Base-by-base conservation (phyloP, 441 rosid species). In the Biscutella auriculata region DNA sequence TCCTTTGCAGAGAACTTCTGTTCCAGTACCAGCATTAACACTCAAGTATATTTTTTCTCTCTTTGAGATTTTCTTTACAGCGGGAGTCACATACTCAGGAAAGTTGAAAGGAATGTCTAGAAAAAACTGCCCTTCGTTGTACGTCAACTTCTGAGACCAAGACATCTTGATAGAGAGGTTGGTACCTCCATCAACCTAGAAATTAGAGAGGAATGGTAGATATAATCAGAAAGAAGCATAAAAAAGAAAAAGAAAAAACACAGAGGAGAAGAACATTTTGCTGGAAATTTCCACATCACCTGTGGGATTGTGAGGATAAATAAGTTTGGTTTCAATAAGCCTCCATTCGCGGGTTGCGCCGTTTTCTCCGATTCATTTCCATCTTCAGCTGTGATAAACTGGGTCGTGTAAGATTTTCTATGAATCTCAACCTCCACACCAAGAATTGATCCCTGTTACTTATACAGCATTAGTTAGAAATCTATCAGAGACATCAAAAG, bases 371-470 rank as follows among this genome's bases (percentile, higher is more conserved):
- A 27, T 19, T 78, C 77, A 19, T 63, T 71, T 8, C 50, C 67
- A 29, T 83, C 86, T 29, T 76, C 74, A 15, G 73, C 28, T 12
- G 69, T 71, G 49, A 78, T 59, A 66, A 90, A 36, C 25, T 75
- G 81, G 6, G 92, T 84, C 28, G 62, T 66, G 70, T 82, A 94
- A 11, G 81, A 67, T 65, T 69, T 85, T 61, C 81, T 73, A 57
- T 82, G 77, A 70, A 77, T 75, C 61, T 76, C 92, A 55, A 81
- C 88, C 66, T 94, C 99, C 39, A 94, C 90, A 87, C 97, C 92
- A 84, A 88, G 88, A 81, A 94, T 76, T 63, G 96, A 85, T 71
- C 96, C 97, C 99, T 94, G 95, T 90, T 85, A 90, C 83, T 81
- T 88, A 94, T 66, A 74, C 64, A 77, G 72, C 44, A 55, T 66